Evolutionary conservation across 1,139 yeast species (phyloP).

Genomic region (Protomyces arabidopsidicola): DNA sequence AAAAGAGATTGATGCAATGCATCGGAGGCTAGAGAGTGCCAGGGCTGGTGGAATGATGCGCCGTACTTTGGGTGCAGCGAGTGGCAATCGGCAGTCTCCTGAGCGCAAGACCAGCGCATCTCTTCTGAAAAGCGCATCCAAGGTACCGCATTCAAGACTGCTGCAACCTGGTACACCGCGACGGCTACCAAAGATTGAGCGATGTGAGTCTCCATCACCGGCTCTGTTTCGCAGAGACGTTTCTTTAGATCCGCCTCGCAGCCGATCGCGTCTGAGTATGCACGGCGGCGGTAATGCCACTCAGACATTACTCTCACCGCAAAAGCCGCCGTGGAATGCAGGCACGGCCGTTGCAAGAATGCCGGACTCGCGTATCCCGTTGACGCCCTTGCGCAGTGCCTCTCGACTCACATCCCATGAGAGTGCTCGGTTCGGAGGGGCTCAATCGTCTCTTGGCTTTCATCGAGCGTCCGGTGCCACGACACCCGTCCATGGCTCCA

Average conservation of each 20-base stretch:
- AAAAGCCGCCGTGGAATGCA: conserved; percentile 22
- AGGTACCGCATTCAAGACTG: background rate
- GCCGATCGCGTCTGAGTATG: conserved; percentile 14
- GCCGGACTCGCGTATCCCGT: background rate
- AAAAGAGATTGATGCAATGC: conserved; percentile 1
- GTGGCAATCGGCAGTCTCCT: background rate
- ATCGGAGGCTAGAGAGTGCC: conserved; percentile 5
- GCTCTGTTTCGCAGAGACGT: conserved; percentile 11
- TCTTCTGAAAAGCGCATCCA: background rate
- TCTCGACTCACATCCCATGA: background rate
- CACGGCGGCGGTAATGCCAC: background rate
- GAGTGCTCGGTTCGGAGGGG: background rate
- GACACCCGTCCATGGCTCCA: background rate
- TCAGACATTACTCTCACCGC: background rate
- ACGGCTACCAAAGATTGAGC: background rate
- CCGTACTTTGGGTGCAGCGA: background rate
- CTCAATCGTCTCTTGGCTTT: background rate
- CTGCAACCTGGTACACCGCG: background rate
- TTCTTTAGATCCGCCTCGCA: conserved; percentile 23
- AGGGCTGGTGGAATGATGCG: conserved; percentile 7
- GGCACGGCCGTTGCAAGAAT: conserved; percentile 3
- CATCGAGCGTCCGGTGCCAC: background rate
- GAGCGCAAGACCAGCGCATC: background rate
- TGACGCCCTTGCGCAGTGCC: background rate
- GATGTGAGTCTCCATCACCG: background rate